Evolutionary conservation across 225 moss, liverwort and hornwort species (phyloP), one percentile per base, ranked within the genome.

Genomic region (Marchantia polymorpha): DNA sequence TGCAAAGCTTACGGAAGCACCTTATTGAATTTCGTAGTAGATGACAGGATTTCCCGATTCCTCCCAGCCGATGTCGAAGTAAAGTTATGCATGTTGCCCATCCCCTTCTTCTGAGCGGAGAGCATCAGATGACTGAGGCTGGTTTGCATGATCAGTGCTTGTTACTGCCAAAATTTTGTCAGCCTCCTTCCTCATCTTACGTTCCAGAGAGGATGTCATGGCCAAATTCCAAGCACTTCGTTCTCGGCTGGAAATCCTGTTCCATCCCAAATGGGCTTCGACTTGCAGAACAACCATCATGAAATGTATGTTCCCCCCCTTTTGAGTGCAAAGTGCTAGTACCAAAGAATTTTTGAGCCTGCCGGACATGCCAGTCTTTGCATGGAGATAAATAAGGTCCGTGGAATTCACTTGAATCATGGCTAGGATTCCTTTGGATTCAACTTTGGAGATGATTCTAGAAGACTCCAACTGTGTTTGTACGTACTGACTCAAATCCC

Each of bases 221-320:
- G 52, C 78, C 27, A 12, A 6, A 55, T 78, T 78, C 78, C 68
- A 78, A 12, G 78, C 16, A 15, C 25, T 69, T 23, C 78, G 26
- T 56, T 78, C 67, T 20, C 53, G 19, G 19, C 53, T 52, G 0
- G 31, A 23, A 19, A 78, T 52, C 14, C 30, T 52, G 23, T 46
- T 52, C 78, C 78, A 78, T 23, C 78, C 78, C 0, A 78, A 68
- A 78, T 78, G 78, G 0, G 78, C 78, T 20, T 78, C 78, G 25
- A 78, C 56, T 46, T 78, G 52, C 67, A 78, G 6, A 10, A n/a
- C 51, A 20, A 78, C 52, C 67, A 78, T 6, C 78, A 78, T 78
- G n/a, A 78, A 78, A 52, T 78, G 78, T 5, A 68, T 31, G 27
- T 78, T 68, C 8, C 52, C 53, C 0, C 52, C 17, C 78, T 69